These are phyloP conservation scores for Populus tomentosa DNA, from an alignment of 441 rosid species.

Conservation along the genomic window DNA sequence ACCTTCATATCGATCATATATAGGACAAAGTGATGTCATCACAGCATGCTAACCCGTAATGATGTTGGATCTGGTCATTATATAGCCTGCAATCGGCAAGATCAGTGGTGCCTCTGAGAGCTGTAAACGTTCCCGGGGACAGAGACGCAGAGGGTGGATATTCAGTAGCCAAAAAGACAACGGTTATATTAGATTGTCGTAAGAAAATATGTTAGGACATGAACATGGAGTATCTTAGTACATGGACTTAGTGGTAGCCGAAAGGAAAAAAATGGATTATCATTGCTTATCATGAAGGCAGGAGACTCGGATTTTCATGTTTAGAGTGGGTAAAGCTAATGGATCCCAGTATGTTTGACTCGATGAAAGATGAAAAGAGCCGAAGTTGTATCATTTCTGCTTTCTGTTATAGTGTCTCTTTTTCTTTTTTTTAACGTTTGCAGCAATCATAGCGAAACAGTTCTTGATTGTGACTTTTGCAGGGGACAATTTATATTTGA, in stretches of 20 bases:
- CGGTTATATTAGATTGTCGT: conserved; percentile 6
- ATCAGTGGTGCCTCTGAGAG: neutral
- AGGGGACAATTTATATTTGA: neutral
- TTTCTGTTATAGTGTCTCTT: neutral
- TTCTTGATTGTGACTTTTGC: neutral
- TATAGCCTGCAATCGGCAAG: neutral
- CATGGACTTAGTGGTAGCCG: conserved; percentile 35
- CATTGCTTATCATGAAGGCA: conserved; percentile 32
- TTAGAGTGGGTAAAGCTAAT: conserved; percentile 22
- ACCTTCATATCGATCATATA: neutral
- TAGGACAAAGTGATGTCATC: neutral
- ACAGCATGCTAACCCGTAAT: neutral
- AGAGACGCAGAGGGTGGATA: neutral
- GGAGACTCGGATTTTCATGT: conserved; percentile 21
- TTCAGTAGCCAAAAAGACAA: neutral
- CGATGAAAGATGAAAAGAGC: neutral
- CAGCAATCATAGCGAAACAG: conserved; percentile 1
- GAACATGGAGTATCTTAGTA: conserved; percentile 1
- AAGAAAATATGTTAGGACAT: neutral
- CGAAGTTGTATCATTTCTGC: conserved; percentile 2
- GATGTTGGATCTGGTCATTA: conserved; percentile 1
- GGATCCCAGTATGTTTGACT: conserved; percentile 24
- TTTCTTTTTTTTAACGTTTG: neutral
- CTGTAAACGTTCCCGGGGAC: neutral
- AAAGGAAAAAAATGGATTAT: conserved; percentile 21